Conservation (phyloP, 73 alveolate genomes). For the Breviolum minutum region DNA sequence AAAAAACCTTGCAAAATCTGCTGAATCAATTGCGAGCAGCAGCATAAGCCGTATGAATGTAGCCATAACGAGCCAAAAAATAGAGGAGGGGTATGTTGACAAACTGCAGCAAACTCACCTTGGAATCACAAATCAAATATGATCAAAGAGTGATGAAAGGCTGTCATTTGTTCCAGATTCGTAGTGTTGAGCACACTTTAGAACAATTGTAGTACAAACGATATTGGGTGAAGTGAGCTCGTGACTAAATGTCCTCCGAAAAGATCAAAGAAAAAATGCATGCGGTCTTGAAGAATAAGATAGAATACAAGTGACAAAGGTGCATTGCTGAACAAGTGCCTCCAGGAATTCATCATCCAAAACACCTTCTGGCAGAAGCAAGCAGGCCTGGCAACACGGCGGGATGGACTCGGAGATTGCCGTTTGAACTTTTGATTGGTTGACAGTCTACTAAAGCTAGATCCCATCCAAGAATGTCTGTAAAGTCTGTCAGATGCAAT, state of each 20-base stretch:
- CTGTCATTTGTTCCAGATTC: not conserved
- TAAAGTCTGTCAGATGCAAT: too few relatives aligned
- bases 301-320: not conserved
- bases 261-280: too few relatives aligned
- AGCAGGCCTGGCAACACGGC: not conserved
- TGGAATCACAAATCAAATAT: not conserved
- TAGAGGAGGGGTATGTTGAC: constrained; percentile 11
- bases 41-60: not conserved
- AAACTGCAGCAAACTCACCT: constrained; percentile 34
- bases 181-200: too few relatives aligned
- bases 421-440: too few relatives aligned
- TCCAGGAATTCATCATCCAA: not conserved
- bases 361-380: not conserved
- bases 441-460: too few relatives aligned
- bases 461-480: too few relatives aligned
- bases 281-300: too few relatives aligned
- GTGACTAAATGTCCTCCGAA: too few relatives aligned
- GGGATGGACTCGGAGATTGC: not conserved
- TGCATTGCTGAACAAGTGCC: constrained; percentile 35
- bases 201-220: too few relatives aligned
- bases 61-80: constrained; percentile 1
- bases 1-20: not conserved
- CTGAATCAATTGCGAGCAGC: not conserved
- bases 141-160: not conserved
- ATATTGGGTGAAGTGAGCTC: too few relatives aligned